Base-by-base conservation (phyloP, 495 filamentous ascomycete genomes). In the Penicillium chermesinum region DNA sequence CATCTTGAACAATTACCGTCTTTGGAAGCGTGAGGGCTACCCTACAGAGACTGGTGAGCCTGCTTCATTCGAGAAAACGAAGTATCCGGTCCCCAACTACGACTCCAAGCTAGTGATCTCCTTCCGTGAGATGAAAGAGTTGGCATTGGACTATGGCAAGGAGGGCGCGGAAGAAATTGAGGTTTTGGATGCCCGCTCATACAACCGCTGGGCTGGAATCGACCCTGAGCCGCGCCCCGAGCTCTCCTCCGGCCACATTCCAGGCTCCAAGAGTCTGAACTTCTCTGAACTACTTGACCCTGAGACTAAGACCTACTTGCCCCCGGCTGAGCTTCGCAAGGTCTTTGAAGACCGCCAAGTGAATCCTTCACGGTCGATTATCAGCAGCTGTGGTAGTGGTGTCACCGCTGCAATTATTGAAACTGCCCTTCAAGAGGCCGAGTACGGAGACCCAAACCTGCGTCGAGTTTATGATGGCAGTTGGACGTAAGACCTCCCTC, bases 391-490 rank as follows among this genome's bases (percentile, higher is more conserved):
- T 55, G 93, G 93, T 21, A 96, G 91, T 10, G 93, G 93, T 19
- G 93, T 98, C 32, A 97, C 90, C 2, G 94, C 94, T n/a, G 85
- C 84, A 10, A 78, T 96, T 14, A 81, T 98, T 48, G 93, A 98
- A 59, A 86, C 89, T 20, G 93, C 93, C 4, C 67, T 98, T 32
- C 77, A 73, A 19, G 83, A 87, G 60, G 89, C 91, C 14, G 86
- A 83, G 17, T 89, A 80, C 60, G 86, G 84, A 10, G 70, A 80
- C 27, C 71, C 81, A 6, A 75, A 81, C 30, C 82, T 81, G 35
- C 80, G 86, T 49, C 83, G 79, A 58, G 73, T 96, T 19, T 98
- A 98, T 62, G 93, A 97, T 75, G 93, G 93, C 13, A 95, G 89
- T 58, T 97, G 93, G 93, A 96, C 91, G 86, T 94, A 64, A 86